These are phyloP conservation scores for Aspergillaceae sp. DNA, from an alignment of 2,329 filamentous ascomycete species.

Conservation along the genomic window DNA sequence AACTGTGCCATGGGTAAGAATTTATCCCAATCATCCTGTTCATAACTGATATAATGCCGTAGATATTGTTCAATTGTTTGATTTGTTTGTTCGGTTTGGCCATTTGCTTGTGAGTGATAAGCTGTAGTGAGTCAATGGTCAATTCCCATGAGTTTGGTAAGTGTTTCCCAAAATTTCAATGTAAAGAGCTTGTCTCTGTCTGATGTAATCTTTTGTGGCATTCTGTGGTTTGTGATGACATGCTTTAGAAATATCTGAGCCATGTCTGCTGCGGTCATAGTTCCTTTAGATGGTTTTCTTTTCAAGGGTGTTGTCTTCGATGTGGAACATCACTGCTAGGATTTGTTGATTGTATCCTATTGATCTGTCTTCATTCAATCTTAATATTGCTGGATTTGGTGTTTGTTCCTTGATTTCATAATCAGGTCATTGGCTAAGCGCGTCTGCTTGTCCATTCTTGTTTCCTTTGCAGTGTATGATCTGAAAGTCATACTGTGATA, in stretches of 20 bases:
- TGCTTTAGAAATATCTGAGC: no score
- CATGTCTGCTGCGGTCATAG: no score
- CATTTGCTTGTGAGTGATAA: neutral
- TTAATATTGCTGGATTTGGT: no score
- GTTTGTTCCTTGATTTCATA: no score
- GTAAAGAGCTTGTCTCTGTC: neutral
- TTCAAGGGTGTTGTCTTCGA: neutral
- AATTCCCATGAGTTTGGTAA: neutral
- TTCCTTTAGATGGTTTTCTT: neutral
- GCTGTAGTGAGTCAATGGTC: neutral
- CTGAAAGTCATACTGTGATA: no score
- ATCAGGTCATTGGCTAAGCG: no score
- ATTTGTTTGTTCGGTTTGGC: conserved; percentile 2
- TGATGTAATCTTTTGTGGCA: neutral
- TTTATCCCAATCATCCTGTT: conserved; percentile 3
- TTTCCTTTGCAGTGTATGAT: no score
- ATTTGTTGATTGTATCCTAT: neutral
- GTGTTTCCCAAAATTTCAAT: neutral
- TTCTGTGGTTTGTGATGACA: no score
- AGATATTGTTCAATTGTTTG: conserved; percentile 6
- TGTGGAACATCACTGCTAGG: neutral
- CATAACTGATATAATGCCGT: conserved; percentile 3
- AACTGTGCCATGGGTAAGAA: neutral
- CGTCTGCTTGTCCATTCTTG: no score
- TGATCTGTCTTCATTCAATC: no score